Base-by-base conservation (phyloP, 495 filamentous ascomycete species). In the Penicillium coffeae region DNA sequence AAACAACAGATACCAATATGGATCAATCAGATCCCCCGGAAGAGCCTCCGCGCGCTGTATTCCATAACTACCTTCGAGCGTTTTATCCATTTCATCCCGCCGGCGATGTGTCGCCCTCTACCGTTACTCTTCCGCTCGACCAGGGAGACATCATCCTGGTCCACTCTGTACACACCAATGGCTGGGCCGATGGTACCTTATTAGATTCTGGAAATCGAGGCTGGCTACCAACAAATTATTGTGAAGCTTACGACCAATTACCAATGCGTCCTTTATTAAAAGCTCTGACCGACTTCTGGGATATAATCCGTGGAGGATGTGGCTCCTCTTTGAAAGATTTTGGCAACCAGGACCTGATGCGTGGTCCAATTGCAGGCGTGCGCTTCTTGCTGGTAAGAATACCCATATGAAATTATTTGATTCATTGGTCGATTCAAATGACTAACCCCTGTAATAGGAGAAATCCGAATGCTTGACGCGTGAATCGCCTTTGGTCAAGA, bases 201-300 rank as follows among this genome's bases (percentile, higher is more conserved):
- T 69, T 99, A 44, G 79, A 87, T 44, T 87, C 89, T 10, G 93
- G 92, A 14, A 86, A 86, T 47, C 81, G 94, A 57, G 94, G 94
- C 47, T 99, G 94, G 94, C 73, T 99, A 48, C 94, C 94, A 21
- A 97, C 94, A 3, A 99, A 99, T 65, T 97, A 97, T 64, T 99
- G 94, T 73, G 89, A 96, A 63, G 79, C 88, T 9, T 99, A 96
- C 64, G 88, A 95, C 52, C 86, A 89, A 38, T 75, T 89, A 16
- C 82, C 88, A 42, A 92, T 96, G 77, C 82, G 84, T 48, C 86
- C 81, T 48, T 77, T 97, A 22, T 75, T 99, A 20, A 88, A 88
- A 51, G 90, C 93, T 1, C 71, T 96, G 61, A 83, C 91, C 8
- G 85, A 90, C 52, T 89, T 97, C 48, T 97, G 91, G 88, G 93